Base-by-base conservation (phyloP, 805 yeast genomes). In the Pichia deserticola region DNA sequence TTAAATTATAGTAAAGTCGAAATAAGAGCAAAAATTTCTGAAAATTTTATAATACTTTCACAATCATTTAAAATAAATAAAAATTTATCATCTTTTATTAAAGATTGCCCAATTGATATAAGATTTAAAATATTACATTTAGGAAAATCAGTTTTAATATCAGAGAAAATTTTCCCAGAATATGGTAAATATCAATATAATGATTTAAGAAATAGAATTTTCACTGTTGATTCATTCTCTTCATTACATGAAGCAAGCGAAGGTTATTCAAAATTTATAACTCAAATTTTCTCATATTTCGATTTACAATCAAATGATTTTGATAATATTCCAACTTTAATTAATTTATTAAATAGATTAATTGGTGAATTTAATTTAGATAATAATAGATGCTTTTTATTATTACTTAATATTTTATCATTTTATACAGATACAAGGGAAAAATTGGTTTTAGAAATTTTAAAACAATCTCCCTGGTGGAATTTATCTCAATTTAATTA, bases 281-380 rank as follows among this genome's bases (percentile, higher is more conserved):
- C 73, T 2, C 78, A 82, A 44, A 53, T 84, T 11, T 63, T 68
- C 48, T 53, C 65, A 3, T 71, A 79, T 1, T 67, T 76, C 10
- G 52, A 48, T 28, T 7, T 25, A 13, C 48, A 47, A 34, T 57
- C 60, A 29, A 70, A 73, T 35, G 66, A 68, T 3, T 20, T 30
- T 4, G 34, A 27, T 4, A 39, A 41, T 15, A 66, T 79, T 0
- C 65, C 69, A 1, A 72, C 70, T 46, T 73, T 77, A 9, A 60
- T 74, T 9, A 64, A 73, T n/a, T 71, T 75, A 7, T 68, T 85
- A 13, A 76, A 78, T 43, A 72, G 73, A 32, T 60, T 85, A 7
- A 83, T 84, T 48, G 96, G 93, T 1, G 88, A 84, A 61, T 89
- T 79, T 62, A 76, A 76, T 47, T 71, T 89, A 45, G 96, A 90